Evolutionary conservation across 2,329 filamentous ascomycete species (phyloP).

Genomic region (Biscogniauxia sp.): DNA sequence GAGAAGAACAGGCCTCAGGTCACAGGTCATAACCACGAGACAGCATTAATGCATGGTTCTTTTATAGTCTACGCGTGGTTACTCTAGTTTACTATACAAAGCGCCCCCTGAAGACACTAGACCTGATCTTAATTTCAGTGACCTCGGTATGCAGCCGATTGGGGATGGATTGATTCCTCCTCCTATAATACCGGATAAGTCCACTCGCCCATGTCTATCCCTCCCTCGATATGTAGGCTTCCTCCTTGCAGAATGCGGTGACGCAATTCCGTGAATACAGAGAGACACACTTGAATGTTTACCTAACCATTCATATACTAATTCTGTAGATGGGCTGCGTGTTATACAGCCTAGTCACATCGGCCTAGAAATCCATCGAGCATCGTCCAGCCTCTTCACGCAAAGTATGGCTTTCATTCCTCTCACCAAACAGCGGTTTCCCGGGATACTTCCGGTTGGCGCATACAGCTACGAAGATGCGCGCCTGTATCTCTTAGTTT

Average conservation of each 20-base stretch:
- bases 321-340: not conserved
- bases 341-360: not conserved
- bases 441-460: not conserved
- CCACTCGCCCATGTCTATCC: not conserved
- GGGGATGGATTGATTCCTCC: too few relatives aligned
- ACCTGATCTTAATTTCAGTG: not conserved
- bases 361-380: not conserved
- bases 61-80: too few relatives aligned
- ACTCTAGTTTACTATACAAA: too few relatives aligned
- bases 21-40: too few relatives aligned
- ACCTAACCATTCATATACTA: not conserved
- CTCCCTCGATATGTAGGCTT: not conserved
- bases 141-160: too few relatives aligned
- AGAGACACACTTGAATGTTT: not conserved
- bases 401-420: not conserved
- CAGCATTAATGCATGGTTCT: too few relatives aligned
- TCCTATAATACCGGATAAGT: too few relatives aligned
- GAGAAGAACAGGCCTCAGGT: too few relatives aligned
- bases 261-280: not conserved
- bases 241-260: not conserved
- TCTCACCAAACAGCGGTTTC: not conserved
- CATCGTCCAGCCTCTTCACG: not conserved
- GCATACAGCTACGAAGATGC: not conserved
- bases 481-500: not conserved
- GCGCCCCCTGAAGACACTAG: not conserved